Evolutionary conservation across 805 yeast genomes (phyloP).

Genomic region (Metschnikowia dekortorum): DNA sequence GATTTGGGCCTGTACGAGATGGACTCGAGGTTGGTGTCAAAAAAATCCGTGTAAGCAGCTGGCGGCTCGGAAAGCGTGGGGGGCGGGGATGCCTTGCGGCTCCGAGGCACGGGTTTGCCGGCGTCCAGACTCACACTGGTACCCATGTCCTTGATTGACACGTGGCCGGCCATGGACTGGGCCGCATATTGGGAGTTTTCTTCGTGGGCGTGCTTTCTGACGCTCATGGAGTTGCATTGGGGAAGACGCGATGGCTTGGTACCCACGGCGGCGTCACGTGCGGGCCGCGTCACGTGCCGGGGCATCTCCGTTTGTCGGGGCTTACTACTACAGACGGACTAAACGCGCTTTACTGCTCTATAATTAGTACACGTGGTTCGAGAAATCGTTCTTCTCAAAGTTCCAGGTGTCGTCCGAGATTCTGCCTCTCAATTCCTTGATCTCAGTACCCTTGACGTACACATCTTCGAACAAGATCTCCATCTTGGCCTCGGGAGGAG

Average conservation of each 20-base stretch:
- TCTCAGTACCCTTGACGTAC: slow-evolving; percentile 91
- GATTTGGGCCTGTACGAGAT: slow-evolving; percentile 62
- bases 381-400: slow-evolving; percentile 50
- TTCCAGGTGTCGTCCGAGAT: slow-evolving; percentile 93
- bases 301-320: neutral
- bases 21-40: slow-evolving; percentile 33
- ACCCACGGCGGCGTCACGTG: neutral
- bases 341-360: slow-evolving; percentile 1
- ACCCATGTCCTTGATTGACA: slow-evolving; percentile 72
- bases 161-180: slow-evolving; percentile 63
- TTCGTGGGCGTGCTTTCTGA: slow-evolving; percentile 20
- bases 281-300: neutral
- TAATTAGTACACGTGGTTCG: slow-evolving; percentile 42
- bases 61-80: neutral
- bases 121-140: slow-evolving; percentile 31
- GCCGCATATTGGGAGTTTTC: slow-evolving; percentile 54
- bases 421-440: slow-evolving; percentile 93
- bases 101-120: slow-evolving; percentile 5
- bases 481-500: slow-evolving; percentile 94
- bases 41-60: neutral
- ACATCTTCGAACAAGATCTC: slow-evolving; percentile 95
- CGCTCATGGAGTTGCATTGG: neutral
- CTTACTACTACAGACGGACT: neutral
- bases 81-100: neutral
- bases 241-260: slow-evolving; percentile 1